Evolutionary conservation across 2,329 filamentous ascomycete genomes (phyloP).

Genomic region (Karstenula rhodostoma): DNA sequence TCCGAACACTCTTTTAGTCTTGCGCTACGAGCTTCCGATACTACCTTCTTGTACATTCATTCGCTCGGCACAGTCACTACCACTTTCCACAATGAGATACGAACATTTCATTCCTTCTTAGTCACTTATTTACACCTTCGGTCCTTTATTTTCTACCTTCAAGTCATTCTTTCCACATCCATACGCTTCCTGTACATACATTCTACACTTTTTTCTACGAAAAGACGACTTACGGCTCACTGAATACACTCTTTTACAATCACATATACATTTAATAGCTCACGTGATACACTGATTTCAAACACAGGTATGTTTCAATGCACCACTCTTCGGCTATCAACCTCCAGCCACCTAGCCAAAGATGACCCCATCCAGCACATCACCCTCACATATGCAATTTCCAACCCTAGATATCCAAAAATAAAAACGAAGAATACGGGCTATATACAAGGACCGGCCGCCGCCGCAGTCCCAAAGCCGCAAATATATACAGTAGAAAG

Average conservation of each 20-base stretch:
- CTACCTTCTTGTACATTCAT: background rate
- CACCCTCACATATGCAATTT: background rate
- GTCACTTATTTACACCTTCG: background rate
- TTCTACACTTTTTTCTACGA: background rate
- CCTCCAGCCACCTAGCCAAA: no score
- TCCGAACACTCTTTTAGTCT: background rate
- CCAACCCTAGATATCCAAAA: background rate
- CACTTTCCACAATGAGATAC: no score
- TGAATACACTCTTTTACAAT: background rate
- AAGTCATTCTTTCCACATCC: background rate
- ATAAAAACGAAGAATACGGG: background rate
- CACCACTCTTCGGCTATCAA: no score
- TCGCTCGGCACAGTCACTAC: background rate
- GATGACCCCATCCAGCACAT: no score
- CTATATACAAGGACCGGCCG: slow-evolving; percentile 6
- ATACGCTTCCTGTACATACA: background rate
- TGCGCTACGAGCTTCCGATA: background rate
- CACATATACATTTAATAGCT: no score
- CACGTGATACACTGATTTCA: no score
- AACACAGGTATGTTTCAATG: no score
- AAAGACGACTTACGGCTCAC: background rate
- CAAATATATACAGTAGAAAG: slow-evolving; percentile 9
- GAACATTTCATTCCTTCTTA: background rate
- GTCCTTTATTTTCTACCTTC: background rate
- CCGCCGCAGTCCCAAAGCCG: background rate